Evolutionary conservation across 345 rosid genomes (phyloP), one percentile per base, ranked within the genome.

Genomic region (Populus simonii): DNA sequence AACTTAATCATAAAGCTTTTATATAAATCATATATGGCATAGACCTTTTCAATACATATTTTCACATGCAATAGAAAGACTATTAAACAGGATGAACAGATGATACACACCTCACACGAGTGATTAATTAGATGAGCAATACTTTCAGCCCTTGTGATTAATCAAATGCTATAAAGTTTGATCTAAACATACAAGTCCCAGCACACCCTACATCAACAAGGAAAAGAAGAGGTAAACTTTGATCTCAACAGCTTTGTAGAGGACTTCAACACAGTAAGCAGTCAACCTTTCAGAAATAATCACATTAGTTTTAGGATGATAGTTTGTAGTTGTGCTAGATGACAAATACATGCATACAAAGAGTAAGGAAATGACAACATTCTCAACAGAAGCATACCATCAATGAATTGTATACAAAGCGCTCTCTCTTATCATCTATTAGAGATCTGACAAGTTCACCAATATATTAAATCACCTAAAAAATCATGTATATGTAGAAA

Each of bases 61-160:
- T 8, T 57, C 5, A 5, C 39, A n/a, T 69, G 33, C 45, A 36
- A 43, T 6, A 49, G 66, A 51, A 23, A 61, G 9, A 62, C 70
- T 33, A 27, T 8, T 57, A 15, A n/a, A 22, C 1, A 33, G 27
- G 11, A 39, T 39, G 43, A 71, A 72, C 3, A 53, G 51, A 63
- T 45, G 29, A 62, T n/a, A 33, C 53, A 11, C 77, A 94, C 99
- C 88, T 92, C 94, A 79, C 99, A 95, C 1, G 98, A 95, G 70
- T 95, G 99, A 84, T 93, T 95, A 65, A 95, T 93, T 81, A 95
- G 86, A 86, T 95, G 98, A 68, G 99, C 99, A 59, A 95, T 92
- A 86, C 98, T 95, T 83, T 98, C 99, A 45, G 97, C 94, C 83
- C 98, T 87, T 69, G 99, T 95, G 67, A 86, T 95, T 98, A 77